Evolutionary conservation across 2,329 filamentous ascomycete species (phyloP).

Genomic region (Biscogniauxia mediterranea): DNA sequence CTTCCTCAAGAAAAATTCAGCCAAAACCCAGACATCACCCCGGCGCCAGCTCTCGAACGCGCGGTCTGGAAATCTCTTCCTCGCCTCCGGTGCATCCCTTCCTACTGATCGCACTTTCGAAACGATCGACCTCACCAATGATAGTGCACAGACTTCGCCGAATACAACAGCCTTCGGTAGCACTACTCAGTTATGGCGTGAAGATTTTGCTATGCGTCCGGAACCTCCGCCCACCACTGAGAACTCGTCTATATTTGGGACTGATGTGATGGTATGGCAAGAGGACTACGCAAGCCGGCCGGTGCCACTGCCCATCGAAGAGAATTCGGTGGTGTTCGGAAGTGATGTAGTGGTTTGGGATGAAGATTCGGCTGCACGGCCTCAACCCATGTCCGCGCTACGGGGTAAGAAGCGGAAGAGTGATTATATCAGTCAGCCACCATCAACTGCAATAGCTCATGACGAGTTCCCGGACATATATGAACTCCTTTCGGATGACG

Average conservation of each 20-base stretch:
- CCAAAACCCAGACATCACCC: constrained; percentile 26
- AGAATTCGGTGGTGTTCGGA: constrained; percentile 28
- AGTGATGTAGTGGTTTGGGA: constrained; percentile 40
- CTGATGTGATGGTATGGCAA: constrained; percentile 40
- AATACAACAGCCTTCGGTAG: constrained; percentile 25
- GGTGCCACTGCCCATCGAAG: constrained; percentile 34
- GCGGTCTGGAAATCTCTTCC: constrained; percentile 20
- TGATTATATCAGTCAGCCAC: constrained; percentile 40
- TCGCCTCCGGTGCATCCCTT: constrained; percentile 29
- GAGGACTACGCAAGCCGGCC: constrained; percentile 42
- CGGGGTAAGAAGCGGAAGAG: constrained; percentile 54
- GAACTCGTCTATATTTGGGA: constrained; percentile 27
- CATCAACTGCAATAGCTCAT: constrained; percentile 27
- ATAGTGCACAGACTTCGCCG: constrained; percentile 26
- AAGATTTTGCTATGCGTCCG: constrained; percentile 34
- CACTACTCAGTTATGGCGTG: constrained; percentile 24
- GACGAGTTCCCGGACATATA: constrained; percentile 56
- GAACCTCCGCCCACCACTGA: constrained; percentile 24
- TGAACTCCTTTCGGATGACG: constrained; percentile 37
- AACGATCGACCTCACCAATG: constrained; percentile 36
- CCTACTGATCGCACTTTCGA: constrained; percentile 31
- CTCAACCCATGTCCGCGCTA: constrained; percentile 35
- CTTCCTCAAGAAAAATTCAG: constrained; percentile 29
- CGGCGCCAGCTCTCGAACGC: constrained; percentile 13
- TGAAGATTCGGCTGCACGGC: constrained; percentile 40